Evolutionary conservation across 345 rosid genomes (phyloP).

Genomic region (Hypericum perforatum): DNA sequence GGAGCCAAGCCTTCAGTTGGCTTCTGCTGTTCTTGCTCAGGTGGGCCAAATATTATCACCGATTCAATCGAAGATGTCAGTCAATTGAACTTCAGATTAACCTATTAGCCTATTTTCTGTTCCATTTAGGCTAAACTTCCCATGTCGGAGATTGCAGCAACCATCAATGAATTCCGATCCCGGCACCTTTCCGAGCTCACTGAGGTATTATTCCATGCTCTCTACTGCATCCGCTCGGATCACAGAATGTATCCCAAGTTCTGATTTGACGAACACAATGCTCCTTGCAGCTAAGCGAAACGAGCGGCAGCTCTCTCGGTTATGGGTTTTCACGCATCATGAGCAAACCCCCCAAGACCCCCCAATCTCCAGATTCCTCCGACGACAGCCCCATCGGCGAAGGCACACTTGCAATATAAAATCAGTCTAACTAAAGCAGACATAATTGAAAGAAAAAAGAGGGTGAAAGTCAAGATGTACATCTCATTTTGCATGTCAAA

Average conservation of each 20-base stretch:
- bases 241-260: neutral
- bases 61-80: neutral
- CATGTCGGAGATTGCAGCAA: constrained; percentile 69
- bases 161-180: constrained; percentile 84
- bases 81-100: neutral
- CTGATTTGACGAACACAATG: neutral
- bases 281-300: constrained; percentile 58
- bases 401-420: constrained; percentile 67
- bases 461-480: neutral
- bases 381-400: constrained; percentile 64
- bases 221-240: neutral
- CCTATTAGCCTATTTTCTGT: neutral
- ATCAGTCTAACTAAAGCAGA: neutral
- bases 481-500: neutral
- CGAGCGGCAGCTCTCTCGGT: constrained; percentile 90
- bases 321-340: constrained; percentile 71
- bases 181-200: constrained; percentile 92
- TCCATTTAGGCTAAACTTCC: constrained; percentile 76
- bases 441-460: neutral
- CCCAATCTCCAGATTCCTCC: constrained; percentile 37
- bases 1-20: constrained; percentile 98
- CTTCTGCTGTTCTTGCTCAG: constrained; percentile 99
- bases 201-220: constrained; percentile 41
- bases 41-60: constrained; percentile 22
- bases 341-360: constrained; percentile 55